Evolutionary conservation across 805 yeast genomes (phyloP).

Genomic region (Starmerella gropengiesseri): DNA sequence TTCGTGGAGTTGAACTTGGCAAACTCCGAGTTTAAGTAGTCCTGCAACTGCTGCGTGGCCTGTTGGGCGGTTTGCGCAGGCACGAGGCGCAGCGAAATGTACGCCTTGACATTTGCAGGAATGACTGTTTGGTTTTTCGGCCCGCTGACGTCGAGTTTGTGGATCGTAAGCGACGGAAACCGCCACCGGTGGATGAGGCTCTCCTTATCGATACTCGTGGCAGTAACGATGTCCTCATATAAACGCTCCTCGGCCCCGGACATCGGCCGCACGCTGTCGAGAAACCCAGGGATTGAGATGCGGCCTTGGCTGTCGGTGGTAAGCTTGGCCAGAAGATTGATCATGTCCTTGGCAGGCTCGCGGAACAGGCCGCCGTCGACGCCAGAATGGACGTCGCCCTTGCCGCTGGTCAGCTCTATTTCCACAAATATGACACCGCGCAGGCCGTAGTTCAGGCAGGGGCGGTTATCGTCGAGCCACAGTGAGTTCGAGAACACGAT

Average conservation of each 20-base stretch:
- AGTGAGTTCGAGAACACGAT: conserved; percentile 79
- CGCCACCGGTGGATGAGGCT: conserved; percentile 77
- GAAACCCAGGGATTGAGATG: conserved; percentile 57
- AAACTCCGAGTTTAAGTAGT: conserved; percentile 42
- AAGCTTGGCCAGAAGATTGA: conserved; percentile 57
- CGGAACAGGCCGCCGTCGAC: conserved; percentile 86
- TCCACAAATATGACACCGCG: conserved; percentile 80
- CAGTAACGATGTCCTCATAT: conserved; percentile 48
- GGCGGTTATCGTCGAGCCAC: conserved; percentile 82
- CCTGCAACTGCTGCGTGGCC: conserved; percentile 42
- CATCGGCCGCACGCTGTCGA: conserved; percentile 52
- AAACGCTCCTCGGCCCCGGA: conserved; percentile 46
- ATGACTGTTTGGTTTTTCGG: conserved; percentile 85
- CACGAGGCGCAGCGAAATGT: conserved; percentile 73
- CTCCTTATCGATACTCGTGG: conserved; percentile 30
- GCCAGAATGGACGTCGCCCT: conserved; percentile 90
- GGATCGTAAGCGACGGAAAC: conserved; percentile 78
- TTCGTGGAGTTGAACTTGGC: conserved; percentile 47
- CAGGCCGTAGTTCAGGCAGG: conserved; percentile 88
- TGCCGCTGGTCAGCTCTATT: conserved; percentile 58
- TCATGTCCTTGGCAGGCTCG: conserved; percentile 82
- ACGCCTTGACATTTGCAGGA: conserved; percentile 67
- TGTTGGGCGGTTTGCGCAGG: conserved; percentile 68
- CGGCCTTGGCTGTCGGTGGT: conserved; percentile 42
- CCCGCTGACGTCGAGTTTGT: conserved; percentile 75